phyloP scores from a whole-genome alignment of 768 basidiomycete species.

The Leccinum truebloodii region DNA sequence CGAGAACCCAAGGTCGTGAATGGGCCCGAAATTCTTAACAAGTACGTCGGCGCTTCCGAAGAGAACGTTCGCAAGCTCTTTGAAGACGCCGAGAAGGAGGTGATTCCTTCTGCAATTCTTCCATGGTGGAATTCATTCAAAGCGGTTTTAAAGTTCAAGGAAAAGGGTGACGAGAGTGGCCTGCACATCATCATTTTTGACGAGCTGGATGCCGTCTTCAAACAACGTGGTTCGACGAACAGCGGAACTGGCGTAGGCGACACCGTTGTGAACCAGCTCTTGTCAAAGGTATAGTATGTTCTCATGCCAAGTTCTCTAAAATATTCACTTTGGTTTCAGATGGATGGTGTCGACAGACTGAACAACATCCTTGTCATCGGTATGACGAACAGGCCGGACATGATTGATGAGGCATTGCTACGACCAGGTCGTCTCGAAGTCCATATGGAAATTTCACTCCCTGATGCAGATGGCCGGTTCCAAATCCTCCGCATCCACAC shows the following conservation, averaged over 20 bases:
- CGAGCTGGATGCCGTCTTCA: slow-evolving; percentile 97
- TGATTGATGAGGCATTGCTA: slow-evolving; percentile 98
- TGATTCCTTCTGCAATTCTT: slow-evolving; percentile 21
- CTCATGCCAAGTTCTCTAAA: not conserved
- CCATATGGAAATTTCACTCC: slow-evolving; percentile 98
- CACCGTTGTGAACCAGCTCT: slow-evolving; percentile 95
- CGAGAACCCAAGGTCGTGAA: slow-evolving; percentile 98
- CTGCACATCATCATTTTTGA: slow-evolving; percentile 99
- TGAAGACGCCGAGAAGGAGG: slow-evolving; percentile 98
- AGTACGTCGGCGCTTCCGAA: slow-evolving; percentile 95
- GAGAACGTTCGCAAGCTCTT: slow-evolving; percentile 98
- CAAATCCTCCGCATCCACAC: slow-evolving; percentile 98
- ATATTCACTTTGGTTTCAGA: slow-evolving; percentile 48
- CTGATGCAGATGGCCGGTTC: slow-evolving; percentile 87
- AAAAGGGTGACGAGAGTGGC: slow-evolving; percentile 95
- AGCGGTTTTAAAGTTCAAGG: slow-evolving; percentile 73
- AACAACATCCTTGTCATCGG: slow-evolving; percentile 99
- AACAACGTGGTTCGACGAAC: slow-evolving; percentile 92
- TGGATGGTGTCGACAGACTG: slow-evolving; percentile 98
- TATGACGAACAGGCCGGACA: slow-evolving; percentile 97
- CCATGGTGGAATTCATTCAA: not conserved
- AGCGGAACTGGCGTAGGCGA: slow-evolving; percentile 98
- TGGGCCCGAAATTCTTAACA: slow-evolving; percentile 96
- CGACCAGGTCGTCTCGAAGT: slow-evolving; percentile 99
- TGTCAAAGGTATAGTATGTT: slow-evolving; percentile 75